Percentiles rank a stretch among this genome's conserved stretches.
phyloP scores from a whole-genome alignment of 306 rosid species.

The Dicorynia guianensis region DNA sequence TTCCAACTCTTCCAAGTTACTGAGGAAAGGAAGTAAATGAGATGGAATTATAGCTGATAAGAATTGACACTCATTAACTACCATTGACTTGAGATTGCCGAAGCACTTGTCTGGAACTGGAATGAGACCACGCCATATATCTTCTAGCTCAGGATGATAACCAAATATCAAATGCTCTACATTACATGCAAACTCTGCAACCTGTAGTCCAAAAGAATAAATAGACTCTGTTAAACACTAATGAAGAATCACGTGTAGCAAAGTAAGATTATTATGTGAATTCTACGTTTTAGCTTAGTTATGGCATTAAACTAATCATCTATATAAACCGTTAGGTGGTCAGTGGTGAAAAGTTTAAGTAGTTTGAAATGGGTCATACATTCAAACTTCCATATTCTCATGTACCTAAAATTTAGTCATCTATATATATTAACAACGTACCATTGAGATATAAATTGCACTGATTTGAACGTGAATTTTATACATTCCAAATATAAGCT shows the following conservation, averaged over 20 bases:
- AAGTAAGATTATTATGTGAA: background rate
- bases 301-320: too few species aligned
- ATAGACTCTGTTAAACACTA: background rate
- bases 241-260: too few species aligned
- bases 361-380: too few species aligned
- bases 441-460: too few species aligned
- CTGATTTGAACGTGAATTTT: too few species aligned
- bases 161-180: background rate
- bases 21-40: background rate
- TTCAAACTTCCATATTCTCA: too few species aligned
- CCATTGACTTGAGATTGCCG: background rate
- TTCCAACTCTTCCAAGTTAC: conserved; percentile 11
- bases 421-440: too few species aligned
- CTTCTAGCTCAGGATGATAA: background rate
- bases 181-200: background rate
- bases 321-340: too few species aligned
- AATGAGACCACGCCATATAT: background rate
- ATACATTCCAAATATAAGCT: too few species aligned
- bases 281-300: too few species aligned
- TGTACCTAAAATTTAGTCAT: too few species aligned
- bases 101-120: background rate
- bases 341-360: too few species aligned
- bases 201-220: background rate
- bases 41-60: conserved; percentile 9
- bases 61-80: background rate